Base-by-base conservation (phyloP, 305 asterid species). In the Plantago coronopus region DNA sequence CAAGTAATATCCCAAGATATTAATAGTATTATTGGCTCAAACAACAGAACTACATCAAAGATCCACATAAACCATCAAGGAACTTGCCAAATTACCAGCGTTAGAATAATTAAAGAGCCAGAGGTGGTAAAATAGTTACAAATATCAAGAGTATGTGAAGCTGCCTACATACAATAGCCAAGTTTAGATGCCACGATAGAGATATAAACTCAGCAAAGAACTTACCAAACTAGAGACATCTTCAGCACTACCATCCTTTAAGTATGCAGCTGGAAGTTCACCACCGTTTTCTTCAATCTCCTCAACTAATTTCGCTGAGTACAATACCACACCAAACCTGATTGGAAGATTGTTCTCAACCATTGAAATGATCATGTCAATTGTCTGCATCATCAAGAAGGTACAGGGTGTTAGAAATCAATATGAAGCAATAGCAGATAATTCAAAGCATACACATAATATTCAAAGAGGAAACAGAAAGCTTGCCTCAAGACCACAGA, bases 281-380 rank as follows among this genome's bases (percentile, higher is more conserved):
- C 88, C 97, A 54, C 72, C 87, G 57, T 73, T 78, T 66, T 82
- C 82, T 76, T 93, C 97, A 67, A 89, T 70, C 67, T 67, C 74
- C 75, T 85, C 82, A 74, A 89, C 80, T 49, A 79, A 72, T 72
- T 82, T 77, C 48, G 79, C 60, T 1, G 99, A 89, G 81, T 87
- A 94, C 78, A 94, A 77, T 77, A 94, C 75, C 68, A 94, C 95
- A 61, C 99, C 99, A 79, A 94, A 89, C 83, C 97, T 87, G 79
- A 87, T 74, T 15, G 99, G 99, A 62, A 83, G 81, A 70, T 80
- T 83, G 71, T 89, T 89, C 91, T 94, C 99, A 76, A 77, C 78
- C 80, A 85, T 67, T 72, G 95, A 83, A 69, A 89, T 76, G 72
- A 94, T 75, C 70, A 62, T 69, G 73, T 87, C 97, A 65, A 94